Evolutionary conservation across 768 basidiomycete species (phyloP).

Genomic region (Boletus rufocinnamomeus): DNA sequence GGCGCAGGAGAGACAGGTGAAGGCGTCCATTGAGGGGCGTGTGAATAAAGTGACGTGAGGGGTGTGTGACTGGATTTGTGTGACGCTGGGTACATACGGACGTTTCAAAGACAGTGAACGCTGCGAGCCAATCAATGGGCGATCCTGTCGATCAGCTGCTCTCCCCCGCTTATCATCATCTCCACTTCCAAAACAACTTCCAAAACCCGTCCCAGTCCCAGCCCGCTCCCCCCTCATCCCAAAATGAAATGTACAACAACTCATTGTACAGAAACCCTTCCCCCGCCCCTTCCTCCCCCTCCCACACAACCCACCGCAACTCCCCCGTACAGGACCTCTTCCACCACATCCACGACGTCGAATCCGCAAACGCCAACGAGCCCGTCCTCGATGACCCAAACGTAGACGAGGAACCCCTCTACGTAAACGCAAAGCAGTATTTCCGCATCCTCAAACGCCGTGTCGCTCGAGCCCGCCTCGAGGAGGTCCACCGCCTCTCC

Average conservation of each 20-base stretch:
- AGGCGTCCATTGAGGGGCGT: neutral
- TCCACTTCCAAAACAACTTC: conserved; percentile 36
- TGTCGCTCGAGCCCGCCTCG: conserved; percentile 85
- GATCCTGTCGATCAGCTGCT: conserved; percentile 65
- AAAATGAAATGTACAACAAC: conserved; percentile 26
- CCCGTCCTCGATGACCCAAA: conserved; percentile 40
- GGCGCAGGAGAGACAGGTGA: conserved; percentile 89
- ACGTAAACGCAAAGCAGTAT: conserved; percentile 99
- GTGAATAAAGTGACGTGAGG: conserved; percentile 7
- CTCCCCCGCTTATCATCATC: conserved; percentile 55
- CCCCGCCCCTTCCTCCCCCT: conserved; percentile 33
- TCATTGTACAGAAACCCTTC: conserved; percentile 34
- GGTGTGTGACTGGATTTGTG: conserved; percentile 5
- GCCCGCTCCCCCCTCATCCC: conserved; percentile 22
- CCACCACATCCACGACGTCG: conserved; percentile 32
- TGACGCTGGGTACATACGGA: conserved; percentile 12
- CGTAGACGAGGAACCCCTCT: conserved; percentile 95
- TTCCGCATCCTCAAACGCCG: conserved; percentile 97
- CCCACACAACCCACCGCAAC: conserved; percentile 30
- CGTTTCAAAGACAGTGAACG: conserved; percentile 30
- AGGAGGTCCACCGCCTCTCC: conserved; percentile 92
- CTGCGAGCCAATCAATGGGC: conserved; percentile 52
- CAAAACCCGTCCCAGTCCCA: conserved; percentile 25
- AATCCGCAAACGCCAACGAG: conserved; percentile 17
- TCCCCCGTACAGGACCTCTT: conserved; percentile 35